Conservation (phyloP, 164 flowering plant species). For the Magnolia kwangsiensis region DNA sequence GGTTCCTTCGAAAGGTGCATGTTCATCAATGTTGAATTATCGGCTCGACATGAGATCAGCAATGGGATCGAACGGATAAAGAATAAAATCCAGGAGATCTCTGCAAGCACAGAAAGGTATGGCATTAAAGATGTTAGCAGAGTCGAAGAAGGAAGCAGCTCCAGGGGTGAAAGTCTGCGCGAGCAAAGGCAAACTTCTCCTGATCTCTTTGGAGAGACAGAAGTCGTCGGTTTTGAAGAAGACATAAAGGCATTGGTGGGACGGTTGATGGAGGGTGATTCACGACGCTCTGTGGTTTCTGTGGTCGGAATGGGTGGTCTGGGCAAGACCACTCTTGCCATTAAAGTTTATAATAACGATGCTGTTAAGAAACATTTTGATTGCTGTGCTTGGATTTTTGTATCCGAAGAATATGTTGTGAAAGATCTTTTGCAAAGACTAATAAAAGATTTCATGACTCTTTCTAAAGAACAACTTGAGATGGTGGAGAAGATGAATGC, state of each 20-base stretch:
- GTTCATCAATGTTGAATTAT: background rate
- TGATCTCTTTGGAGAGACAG: background rate
- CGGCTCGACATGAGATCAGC: background rate
- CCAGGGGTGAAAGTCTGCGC: background rate
- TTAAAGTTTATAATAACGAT: no score
- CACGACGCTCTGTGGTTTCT: no score
- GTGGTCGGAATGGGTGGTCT: no score
- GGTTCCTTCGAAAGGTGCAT: background rate
- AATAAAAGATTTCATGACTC: background rate
- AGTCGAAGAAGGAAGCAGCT: background rate
- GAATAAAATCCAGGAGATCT: background rate
- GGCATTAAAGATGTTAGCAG: background rate
- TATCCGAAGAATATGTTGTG: no score
- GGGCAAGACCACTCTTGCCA: no score
- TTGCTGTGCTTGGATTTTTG: no score
- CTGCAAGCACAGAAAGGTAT: background rate
- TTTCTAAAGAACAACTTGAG: background rate
- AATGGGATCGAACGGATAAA: slow-evolving; percentile 1
- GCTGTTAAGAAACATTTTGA: no score
- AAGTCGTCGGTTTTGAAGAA: background rate
- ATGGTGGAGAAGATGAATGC: background rate
- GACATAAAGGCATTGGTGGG: no score
- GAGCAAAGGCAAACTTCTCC: background rate
- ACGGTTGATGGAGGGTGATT: no score
- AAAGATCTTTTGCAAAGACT: background rate